Base-by-base conservation (phyloP, 352 stramenopile genomes). In the Pythium brassicae region DNA sequence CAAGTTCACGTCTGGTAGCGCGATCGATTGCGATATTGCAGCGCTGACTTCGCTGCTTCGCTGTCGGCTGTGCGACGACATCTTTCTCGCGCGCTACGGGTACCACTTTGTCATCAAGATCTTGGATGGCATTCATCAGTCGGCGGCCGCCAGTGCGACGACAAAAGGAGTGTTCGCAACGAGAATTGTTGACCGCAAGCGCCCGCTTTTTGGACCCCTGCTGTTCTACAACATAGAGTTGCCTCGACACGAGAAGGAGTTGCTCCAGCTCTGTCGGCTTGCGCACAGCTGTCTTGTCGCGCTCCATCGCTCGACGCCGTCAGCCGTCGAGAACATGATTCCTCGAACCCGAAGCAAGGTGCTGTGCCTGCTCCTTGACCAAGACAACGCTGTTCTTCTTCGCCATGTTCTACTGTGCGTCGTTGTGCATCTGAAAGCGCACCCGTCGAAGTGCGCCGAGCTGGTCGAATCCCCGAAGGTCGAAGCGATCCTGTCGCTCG, bases 221-320 rank as follows among this genome's bases (percentile, higher is more conserved):
- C 37, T 63, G 4, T 52, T 54, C 39, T 63, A 63, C 26, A 32
- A 17, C 1, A 27, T 48, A 1, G 19, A 5, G 1, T 43, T 63
- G 7, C 11, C 50, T 0, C 42, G 45, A 8, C 50, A 37, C 1
- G 50, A 59, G 3, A 63, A 55, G 26, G 57, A 59, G n/a, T 22
- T 63, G 43, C 48, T 55, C 5, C 57, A 63, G 46, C 43, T 63
- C 23, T 63, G 57, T 23, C 52, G 50, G 32, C 57, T 63, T n/a
- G 57, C 57, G 1, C 50, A 63, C 37, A 45, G 43, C 17, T 63
- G 57, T 35, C 57, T 63, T 5, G 14, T 37, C 4, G 50, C 42
- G 20, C 50, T 59, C 15, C 26, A 20, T 29, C 52, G 34, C 15
- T 57, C 50, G n/a, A 59, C 44, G 20, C 50, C 50, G 8, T 34